Conservation (phyloP, 768 basidiomycete species). For the Suillus subluteus region DNA sequence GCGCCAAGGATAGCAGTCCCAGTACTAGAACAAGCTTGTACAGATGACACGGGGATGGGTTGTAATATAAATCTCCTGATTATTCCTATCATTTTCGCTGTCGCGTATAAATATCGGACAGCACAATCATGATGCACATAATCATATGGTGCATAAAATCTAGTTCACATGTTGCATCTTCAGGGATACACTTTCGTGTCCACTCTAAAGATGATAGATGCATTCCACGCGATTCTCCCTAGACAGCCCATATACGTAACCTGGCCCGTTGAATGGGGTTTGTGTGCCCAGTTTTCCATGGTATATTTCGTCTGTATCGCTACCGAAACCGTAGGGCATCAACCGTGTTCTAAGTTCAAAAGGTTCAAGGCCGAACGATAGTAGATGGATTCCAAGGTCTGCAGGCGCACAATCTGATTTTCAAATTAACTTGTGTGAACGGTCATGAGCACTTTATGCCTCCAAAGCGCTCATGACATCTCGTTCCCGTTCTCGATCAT, state of each 20-base stretch:
- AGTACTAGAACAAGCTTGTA: slow-evolving; percentile 10
- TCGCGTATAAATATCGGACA: slow-evolving; percentile 8
- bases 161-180: not conserved
- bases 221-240: not conserved
- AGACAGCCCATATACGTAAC: not conserved
- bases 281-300: not conserved
- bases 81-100: not conserved
- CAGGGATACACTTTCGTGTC: not conserved
- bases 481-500: not conserved
- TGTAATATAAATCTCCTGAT: not conserved
- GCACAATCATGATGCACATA: not conserved
- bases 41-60: not conserved
- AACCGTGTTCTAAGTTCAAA: no score
- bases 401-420: not conserved
- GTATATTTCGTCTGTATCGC: slow-evolving; percentile 3
- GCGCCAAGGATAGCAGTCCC: slow-evolving; percentile 80
- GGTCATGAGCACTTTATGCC: not conserved
- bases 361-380: not conserved
- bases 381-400: not conserved
- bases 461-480: not conserved
- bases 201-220: not conserved
- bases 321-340: not conserved
- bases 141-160: not conserved
- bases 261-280: not conserved
- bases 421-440: not conserved